Evolutionary conservation across 2,329 filamentous ascomycete genomes (phyloP), one percentile per base, ranked within the genome.

Genomic region (Fusarium falciforme): DNA sequence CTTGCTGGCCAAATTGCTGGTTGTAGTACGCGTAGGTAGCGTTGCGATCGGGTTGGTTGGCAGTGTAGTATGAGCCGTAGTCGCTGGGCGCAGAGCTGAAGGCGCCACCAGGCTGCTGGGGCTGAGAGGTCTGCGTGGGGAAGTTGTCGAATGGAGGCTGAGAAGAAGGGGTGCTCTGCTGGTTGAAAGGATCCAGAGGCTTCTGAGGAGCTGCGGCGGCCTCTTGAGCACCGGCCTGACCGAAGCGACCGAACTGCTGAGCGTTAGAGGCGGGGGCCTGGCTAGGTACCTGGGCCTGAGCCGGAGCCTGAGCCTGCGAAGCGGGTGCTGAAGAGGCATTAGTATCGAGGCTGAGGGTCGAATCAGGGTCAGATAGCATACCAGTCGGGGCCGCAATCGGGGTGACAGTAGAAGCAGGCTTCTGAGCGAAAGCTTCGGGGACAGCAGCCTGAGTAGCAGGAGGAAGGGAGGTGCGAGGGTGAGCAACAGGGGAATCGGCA

Each of bases 401-500:
- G 58, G 81, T 83, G 64, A 85, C 82, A 64, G 85, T 80, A 64
- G 87, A 82, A 22, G 85, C 83, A 61, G 89, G 85, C 80, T 92
- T 89, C 81, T 88, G 89, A 16, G 87, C 80, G 77, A 90, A 88
- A 10, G 87, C 76, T 42, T 92, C 90, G 16, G 89, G 85, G n/a
- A 87, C 85, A 10, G 87, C 83, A 20, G 88, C 83, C 70, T 91
- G 89, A 22, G 86, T 81, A 17, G 89, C 91, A 40, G 95, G 95
- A 74, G 96, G 96, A 29, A 98, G 89, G 14, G 96, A 93, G 71
- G 96, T 93, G 78, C 95, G 91, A 72, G 96, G 96, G 75, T 94
- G 91, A 63, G 94, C 89, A 71, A 96, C 91, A 38, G 96, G 96
- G 20, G 96, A 98, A 81, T 98, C 95, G 76, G 96, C 94, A 31